Evolutionary conservation across 1,139 yeast species (phyloP).

Genomic region (Meyerozyma guilliermondii): DNA sequence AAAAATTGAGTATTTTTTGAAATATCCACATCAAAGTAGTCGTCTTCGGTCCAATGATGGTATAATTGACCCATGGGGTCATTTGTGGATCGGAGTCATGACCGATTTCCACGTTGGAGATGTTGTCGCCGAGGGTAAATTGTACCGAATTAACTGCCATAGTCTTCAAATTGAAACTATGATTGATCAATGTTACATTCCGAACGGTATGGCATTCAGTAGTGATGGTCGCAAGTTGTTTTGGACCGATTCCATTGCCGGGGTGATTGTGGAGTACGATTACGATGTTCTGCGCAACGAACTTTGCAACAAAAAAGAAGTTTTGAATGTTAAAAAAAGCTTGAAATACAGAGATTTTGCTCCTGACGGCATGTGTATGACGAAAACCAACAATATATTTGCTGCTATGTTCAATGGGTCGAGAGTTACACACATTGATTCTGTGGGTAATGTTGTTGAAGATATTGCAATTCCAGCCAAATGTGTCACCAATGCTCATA

Average conservation of each 20-base stretch:
- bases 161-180: conserved; percentile 28
- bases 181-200: conserved; percentile 32
- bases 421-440: conserved; percentile 49
- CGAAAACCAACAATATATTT: conserved; percentile 58
- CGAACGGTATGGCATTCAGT: conserved; percentile 80
- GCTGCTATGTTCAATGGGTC: conserved; percentile 64
- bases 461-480: conserved; percentile 56
- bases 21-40: conserved; percentile 34
- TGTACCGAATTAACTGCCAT: conserved; percentile 37
- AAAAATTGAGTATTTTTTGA: conserved; percentile 36
- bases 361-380: conserved; percentile 79
- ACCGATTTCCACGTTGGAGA: conserved; percentile 35
- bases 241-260: conserved; percentile 68
- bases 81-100: conserved; percentile 75
- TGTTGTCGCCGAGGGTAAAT: conserved; percentile 30
- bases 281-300: conserved; percentile 45
- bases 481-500: conserved; percentile 62
- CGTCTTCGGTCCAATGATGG: conserved; percentile 71
- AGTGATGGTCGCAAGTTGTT: conserved; percentile 46
- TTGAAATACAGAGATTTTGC: conserved; percentile 24
- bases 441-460: conserved; percentile 47
- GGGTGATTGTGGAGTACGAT: conserved; percentile 57
- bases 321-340: conserved; percentile 35
- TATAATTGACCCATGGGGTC: conserved; percentile 62
- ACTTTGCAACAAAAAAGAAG: conserved; percentile 39